A percentile compares a stretch with the other conserved stretches of the same genome.
These are phyloP conservation scores for Dicorynia guianensis DNA, from an alignment of 306 rosid genomes.

Conservation along the genomic window DNA sequence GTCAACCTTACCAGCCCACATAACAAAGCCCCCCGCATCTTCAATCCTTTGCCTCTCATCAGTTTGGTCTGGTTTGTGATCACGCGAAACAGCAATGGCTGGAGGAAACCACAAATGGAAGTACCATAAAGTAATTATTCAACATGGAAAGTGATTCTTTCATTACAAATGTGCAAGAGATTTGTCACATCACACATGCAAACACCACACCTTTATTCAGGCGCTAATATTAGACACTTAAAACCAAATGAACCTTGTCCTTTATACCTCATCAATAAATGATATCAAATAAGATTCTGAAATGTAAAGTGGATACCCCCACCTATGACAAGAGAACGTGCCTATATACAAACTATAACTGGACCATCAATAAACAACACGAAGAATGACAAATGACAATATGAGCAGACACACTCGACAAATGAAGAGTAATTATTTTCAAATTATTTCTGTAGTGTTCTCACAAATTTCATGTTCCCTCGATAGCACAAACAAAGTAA, in stretches of 20 bases:
- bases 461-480: slow-evolving; percentile 14
- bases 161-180: slow-evolving; percentile 21
- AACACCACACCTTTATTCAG: not conserved
- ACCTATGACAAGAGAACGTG: not conserved
- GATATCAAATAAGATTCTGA: slow-evolving; percentile 18
- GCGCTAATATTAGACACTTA: not conserved
- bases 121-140: slow-evolving; percentile 13
- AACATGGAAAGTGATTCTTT: not conserved
- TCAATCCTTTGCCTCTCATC: slow-evolving; percentile 97
- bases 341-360: slow-evolving; percentile 13
- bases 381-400: not conserved
- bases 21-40: slow-evolving; percentile 95
- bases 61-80: slow-evolving; percentile 98
- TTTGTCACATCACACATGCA: slow-evolving; percentile 1
- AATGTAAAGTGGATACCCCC: not conserved
- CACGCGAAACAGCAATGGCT: slow-evolving; percentile 98
- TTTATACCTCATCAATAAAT: not conserved
- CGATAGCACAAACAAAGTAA: not conserved
- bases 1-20: slow-evolving; percentile 89
- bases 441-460: not conserved
- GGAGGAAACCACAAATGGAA: slow-evolving; percentile 39
- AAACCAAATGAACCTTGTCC: not conserved
- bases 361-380: not conserved
- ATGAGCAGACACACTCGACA: slow-evolving; percentile 11
- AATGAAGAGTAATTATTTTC: slow-evolving; percentile 5